These are phyloP conservation scores for Hypoxylon fragiforme DNA, from an alignment of 495 filamentous ascomycete species.

Conservation along the genomic window DNA sequence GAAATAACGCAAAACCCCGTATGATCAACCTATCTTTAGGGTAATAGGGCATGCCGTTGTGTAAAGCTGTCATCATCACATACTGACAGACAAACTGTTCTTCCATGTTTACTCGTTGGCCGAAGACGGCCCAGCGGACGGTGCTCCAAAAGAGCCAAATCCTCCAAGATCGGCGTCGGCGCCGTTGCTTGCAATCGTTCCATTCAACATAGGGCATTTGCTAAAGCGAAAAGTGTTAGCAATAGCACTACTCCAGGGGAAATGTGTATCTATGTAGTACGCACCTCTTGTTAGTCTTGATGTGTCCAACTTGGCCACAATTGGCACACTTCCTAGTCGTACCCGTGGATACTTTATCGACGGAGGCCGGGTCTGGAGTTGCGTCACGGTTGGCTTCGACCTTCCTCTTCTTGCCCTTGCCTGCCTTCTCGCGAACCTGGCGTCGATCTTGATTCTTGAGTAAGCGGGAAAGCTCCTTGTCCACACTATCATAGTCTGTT, in stretches of 20 bases:
- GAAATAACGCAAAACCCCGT: neutral
- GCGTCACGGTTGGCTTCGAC: slow-evolving; percentile 49
- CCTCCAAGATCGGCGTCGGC: slow-evolving; percentile 51
- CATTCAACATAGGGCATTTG: slow-evolving; percentile 89
- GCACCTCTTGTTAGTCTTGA: slow-evolving; percentile 99
- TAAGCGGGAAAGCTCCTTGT: slow-evolving; percentile 77
- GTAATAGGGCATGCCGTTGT: too few relatives aligned
- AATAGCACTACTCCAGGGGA: slow-evolving; percentile 5
- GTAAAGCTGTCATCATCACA: too few relatives aligned
- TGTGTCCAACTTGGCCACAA: slow-evolving; percentile 93
- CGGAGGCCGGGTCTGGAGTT: slow-evolving; percentile 51
- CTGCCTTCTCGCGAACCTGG: slow-evolving; percentile 83
- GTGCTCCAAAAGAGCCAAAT: slow-evolving; percentile 56
- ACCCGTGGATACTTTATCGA: slow-evolving; percentile 53
- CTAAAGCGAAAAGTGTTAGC: slow-evolving; percentile 48
- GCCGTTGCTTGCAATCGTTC: slow-evolving; percentile 75
- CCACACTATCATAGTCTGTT: slow-evolving; percentile 57
- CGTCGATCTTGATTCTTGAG: slow-evolving; percentile 89
- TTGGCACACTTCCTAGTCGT: slow-evolving; percentile 96
- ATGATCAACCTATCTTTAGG: too few relatives aligned
- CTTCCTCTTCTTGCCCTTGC: slow-evolving; percentile 61
- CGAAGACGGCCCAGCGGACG: slow-evolving; percentile 17
- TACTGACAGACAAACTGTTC: too few relatives aligned
- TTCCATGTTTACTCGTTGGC: slow-evolving; percentile 19
- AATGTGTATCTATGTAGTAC: slow-evolving; percentile 3